These are phyloP conservation scores for Apiospora phragmitis DNA, from an alignment of 2,329 filamentous ascomycete species.

Conservation along the genomic window DNA sequence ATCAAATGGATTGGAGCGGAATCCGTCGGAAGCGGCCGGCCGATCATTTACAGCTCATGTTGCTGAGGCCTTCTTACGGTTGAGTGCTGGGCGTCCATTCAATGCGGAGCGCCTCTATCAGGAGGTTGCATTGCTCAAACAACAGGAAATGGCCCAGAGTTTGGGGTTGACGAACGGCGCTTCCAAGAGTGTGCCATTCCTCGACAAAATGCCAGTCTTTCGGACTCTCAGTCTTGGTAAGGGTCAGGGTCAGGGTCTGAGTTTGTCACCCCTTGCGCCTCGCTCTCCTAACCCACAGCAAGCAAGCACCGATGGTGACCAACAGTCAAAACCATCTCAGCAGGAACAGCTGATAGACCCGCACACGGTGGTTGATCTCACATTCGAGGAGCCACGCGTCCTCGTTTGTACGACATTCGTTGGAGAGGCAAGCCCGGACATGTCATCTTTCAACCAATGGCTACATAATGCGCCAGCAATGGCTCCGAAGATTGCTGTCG, in stretches of 20 bases:
- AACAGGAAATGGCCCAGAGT: constrained; percentile 45
- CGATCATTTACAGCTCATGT: constrained; percentile 61
- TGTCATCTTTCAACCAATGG: constrained; percentile 67
- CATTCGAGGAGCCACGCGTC: constrained; percentile 63
- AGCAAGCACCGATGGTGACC: constrained; percentile 28
- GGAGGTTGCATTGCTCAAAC: constrained; percentile 49
- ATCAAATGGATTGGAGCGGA: constrained; percentile 56
- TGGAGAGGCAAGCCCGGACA: constrained; percentile 64
- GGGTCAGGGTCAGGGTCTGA: constrained; percentile 51
- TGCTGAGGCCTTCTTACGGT: constrained; percentile 53
- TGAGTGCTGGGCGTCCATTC: constrained; percentile 56
- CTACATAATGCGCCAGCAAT: constrained; percentile 59
- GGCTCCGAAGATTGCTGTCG: constrained; percentile 60
- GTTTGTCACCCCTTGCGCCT: constrained; percentile 48
- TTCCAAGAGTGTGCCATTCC: constrained; percentile 34
- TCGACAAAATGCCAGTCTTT: constrained; percentile 47
- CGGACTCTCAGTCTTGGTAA: constrained; percentile 58
- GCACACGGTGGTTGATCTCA: constrained; percentile 52
- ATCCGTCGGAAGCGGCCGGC: constrained; percentile 42
- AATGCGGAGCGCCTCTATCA: constrained; percentile 57
- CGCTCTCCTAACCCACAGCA: constrained; percentile 29
- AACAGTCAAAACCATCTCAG: constrained; percentile 24
- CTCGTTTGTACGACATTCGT: constrained; percentile 68
- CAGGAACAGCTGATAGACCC: constrained; percentile 48
- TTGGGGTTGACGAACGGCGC: constrained; percentile 47